These are phyloP conservation scores for Daldinia bambusicola DNA, from an alignment of 495 filamentous ascomycete species.

Conservation along the genomic window DNA sequence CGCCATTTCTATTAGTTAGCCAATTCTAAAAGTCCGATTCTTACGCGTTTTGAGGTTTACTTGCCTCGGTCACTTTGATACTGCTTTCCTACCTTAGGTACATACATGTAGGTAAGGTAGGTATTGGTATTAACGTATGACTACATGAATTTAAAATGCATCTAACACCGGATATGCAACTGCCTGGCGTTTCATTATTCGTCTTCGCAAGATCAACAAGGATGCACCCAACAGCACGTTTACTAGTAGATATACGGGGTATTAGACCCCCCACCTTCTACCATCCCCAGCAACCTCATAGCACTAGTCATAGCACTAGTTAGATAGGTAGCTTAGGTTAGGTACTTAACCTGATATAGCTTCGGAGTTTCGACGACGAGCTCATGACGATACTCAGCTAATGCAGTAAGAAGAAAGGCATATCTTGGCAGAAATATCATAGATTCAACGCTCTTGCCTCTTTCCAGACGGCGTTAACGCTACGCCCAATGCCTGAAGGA, in stretches of 20 bases:
- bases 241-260: neutral
- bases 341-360: no score
- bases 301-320: neutral
- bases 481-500: constrained; percentile 22
- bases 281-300: neutral
- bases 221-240: neutral
- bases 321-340: neutral
- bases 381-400: neutral
- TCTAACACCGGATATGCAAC: no score
- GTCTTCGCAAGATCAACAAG: no score
- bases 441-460: constrained; percentile 26
- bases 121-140: neutral
- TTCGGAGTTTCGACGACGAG: neutral
- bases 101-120: no score
- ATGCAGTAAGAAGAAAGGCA: constrained; percentile 7
- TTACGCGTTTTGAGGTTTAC: neutral
- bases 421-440: constrained; percentile 17
- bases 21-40: neutral
- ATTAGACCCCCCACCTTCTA: neutral
- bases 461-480: constrained; percentile 17
- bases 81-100: neutral
- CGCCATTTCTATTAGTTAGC: neutral
- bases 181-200: no score
- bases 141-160: constrained; percentile 1
- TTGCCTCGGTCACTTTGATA: neutral